Evolutionary conservation across 768 basidiomycete species (phyloP), one percentile per base, ranked within the genome.

Genomic region (Lyophyllum decastes): DNA sequence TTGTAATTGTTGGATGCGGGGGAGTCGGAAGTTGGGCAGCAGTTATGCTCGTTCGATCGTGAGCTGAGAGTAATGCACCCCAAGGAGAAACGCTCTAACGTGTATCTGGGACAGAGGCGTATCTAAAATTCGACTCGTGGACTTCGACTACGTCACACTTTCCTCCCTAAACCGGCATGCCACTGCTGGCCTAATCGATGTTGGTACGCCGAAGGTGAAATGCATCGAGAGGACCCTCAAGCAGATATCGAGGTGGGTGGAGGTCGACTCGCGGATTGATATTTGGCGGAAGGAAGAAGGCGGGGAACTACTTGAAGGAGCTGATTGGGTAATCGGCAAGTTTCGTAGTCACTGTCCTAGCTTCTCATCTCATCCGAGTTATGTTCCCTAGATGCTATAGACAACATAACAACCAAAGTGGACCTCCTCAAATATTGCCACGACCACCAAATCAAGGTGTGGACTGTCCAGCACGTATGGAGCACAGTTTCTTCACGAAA

Each of bases 21-120:
- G 96, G 97, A 2, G 97, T 99, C 0, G 97, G 97, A 0, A 95
- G 92, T 67, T 96, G 94, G 92, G 91, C 88, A 35, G 94, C 95
- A 16, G 84, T 96, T 30, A 96, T 96, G 96, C 84, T 94, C 25
- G 88, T 86, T 45, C 77, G 95, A 69, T 95, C 94, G 91, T 95
- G 67, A 68, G 92, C 84, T 27, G 24, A 30, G 14, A 17, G n/a
- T 35, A 33, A 17, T 49, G 1, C 51, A 11, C 19, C 33, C 14
- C 52, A n/a, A n/a, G 17, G 12, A 30, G 16, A 27, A 47, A 21
- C 5, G 10, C 25, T 48, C 45, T 34, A 55, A 49, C 51, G n/a
- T 30, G 40, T 30, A 21, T 27, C 40, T 33, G 33, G 35, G 24
- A 16, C 62, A 92, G 91, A 34, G 91, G 92, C 25, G 79, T 94